Base-by-base conservation (phyloP, 2,329 filamentous ascomycete genomes). In the Trichoderma sp. region DNA sequence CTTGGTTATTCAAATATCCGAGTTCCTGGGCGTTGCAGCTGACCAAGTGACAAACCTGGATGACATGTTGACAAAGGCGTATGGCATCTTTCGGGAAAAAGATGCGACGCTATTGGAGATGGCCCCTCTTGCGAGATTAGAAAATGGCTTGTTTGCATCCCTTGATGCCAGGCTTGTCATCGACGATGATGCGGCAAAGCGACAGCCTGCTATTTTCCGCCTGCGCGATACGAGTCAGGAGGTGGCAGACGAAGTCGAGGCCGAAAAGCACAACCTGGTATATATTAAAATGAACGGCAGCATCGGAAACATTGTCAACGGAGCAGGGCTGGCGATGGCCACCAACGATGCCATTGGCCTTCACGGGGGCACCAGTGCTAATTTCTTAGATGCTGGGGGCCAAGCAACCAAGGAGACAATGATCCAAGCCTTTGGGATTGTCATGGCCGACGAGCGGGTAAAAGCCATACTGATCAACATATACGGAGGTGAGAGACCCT, bases 281-380 rank as follows among this genome's bases (percentile, higher is more conserved):
- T 96, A 94, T 77, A 86, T 96, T 71, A 90, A 87, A 74, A 79
- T 85, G 68, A 73, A 78, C 1, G 83, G 84, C 2, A 89, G 89
- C 71, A 90, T 97, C 65, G 94, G 93, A 46, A 97, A 91, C 0
- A 83, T 96, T 71, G 93, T 97, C 72, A 97, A 97, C 75, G 93
- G 94, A 54, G 94, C 94, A 0, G 94, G 94, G 0, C 85, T 97
- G 1, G 93, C 93, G 0, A 96, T 97, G 91, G 96, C 96, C 77
- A 97, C 93, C 0, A 89, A 94, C 70, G 94, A 97, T 77, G 91
- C 91, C 0, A 86, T 97, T 1, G 83, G 86, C 2, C 81, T 88
- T 14, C 86, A 88, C 66, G 90, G 90, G 10, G 92, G 92, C 2
- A 80, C 83, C 39, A 90, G 90, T 28, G 88, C 92, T 13, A 97